Base-by-base conservation (phyloP, 2,329 filamentous ascomycete genomes). In the Clarireedia monteithiana region DNA sequence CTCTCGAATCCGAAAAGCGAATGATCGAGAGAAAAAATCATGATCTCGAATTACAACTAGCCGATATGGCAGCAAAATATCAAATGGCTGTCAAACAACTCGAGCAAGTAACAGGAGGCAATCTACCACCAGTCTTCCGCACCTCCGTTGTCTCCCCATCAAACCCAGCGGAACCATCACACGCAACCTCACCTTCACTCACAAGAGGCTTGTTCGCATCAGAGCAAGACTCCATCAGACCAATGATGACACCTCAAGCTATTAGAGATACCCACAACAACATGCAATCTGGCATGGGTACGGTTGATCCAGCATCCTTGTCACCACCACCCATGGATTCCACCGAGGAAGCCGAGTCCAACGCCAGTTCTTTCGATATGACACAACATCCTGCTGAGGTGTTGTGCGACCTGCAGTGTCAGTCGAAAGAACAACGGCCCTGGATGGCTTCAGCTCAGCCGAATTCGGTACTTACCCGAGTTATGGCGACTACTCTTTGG, bases 401-500 rank as follows among this genome's bases (percentile, higher is more conserved):
- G 92, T 96, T 97, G 94, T 97, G 87, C 73, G 94, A 96, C 94
- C 94, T 95, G 94, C 94, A 88, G 94, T 99, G 94, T 97, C 94
- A 84, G 86, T 92, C 88, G 87, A 82, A 77, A 79, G 81, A 62
- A 62, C 63, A 63, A 59, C 58, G 63, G 66, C 65, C 63, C 61
- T 69, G 67, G 67, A 68, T 61, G 64, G 44, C 56, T 63, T 64
- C 61, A 49, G 55, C 52, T 56, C 64, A 64, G 68, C 71, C 67
- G 57, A 69, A 73, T 69, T 77, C 79, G 65, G 78, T 80, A 69
- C 76, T 82, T 70, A 79, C 76, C 70, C 78, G 78, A 12, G 24
- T 48, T 42, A 27, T 54, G 52, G 17, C n/a, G 70, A 77, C 83
- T 71, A 75, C 84, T 72, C 80, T 78, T 74, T 82, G 82, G 75